Conservation (phyloP, 352 stramenopile species). For the Plasmopara muralis region DNA sequence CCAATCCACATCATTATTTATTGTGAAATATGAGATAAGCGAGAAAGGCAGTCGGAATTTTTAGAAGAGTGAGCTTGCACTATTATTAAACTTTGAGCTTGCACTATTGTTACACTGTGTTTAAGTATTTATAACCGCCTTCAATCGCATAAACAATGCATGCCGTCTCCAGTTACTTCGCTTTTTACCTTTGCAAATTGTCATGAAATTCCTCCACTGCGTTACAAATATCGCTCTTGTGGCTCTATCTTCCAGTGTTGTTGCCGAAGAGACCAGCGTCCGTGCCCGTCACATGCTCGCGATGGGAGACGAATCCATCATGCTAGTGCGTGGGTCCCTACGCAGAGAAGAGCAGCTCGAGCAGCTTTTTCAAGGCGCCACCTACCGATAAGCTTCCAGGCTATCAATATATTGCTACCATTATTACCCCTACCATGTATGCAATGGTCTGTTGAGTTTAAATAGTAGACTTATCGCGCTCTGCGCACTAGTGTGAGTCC, state of each 20-base stretch:
- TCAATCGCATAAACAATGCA: no score
- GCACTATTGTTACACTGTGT: no score
- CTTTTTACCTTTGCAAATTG: no score
- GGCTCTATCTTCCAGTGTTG: not conserved
- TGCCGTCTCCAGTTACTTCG: no score
- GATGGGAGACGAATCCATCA: conserved; percentile 23
- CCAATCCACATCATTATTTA: no score
- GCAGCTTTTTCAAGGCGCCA: conserved; percentile 1
- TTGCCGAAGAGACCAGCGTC: conserved; percentile 13
- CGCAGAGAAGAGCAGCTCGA: conserved; percentile 4
- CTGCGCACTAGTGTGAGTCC: conserved; percentile 71
- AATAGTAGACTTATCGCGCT: not conserved
- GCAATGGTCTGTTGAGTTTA: not conserved
- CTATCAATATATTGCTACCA: not conserved
- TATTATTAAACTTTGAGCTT: no score
- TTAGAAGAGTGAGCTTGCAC: no score
- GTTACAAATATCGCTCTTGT: conserved; percentile 1
- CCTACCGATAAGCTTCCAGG: not conserved
- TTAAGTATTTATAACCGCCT: no score
- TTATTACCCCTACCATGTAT: not conserved
- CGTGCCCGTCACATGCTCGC: conserved; percentile 20
- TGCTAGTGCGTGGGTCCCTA: conserved; percentile 12
- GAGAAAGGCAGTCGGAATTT: no score
- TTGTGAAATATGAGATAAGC: no score
- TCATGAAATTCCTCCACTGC: conserved; percentile 15